Evolutionary conservation across 192 early-diverging fungal genomes (phyloP).

Genomic region (Rhizophagus prolifer): DNA sequence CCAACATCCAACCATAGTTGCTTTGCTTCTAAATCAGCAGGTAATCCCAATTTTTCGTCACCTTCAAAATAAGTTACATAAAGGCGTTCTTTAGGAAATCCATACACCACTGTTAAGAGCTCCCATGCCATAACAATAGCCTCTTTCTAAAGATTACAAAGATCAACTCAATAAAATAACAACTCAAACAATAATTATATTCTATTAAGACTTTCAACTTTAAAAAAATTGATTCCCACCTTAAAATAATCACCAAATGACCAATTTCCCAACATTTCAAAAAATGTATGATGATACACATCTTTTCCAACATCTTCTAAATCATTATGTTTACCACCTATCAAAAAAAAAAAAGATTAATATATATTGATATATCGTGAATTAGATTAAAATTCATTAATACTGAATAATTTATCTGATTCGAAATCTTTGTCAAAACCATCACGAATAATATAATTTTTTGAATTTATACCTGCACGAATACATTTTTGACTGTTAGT

Average conservation of each 20-base stretch:
- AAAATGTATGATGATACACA: slow-evolving; percentile 99
- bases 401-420: not conserved
- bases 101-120: slow-evolving; percentile 83
- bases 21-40: slow-evolving; percentile 87
- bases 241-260: slow-evolving; percentile 99
- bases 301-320: slow-evolving; percentile 98
- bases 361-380: not conserved
- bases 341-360: slow-evolving; percentile 6
- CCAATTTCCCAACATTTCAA: slow-evolving; percentile 99
- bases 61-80: slow-evolving; percentile 98
- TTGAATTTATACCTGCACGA: slow-evolving; percentile 77
- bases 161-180: not conserved
- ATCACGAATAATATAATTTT: not conserved
- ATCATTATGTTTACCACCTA: slow-evolving; percentile 98
- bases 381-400: not conserved
- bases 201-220: not conserved
- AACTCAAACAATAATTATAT: not conserved
- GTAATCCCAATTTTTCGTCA: slow-evolving; percentile 74
- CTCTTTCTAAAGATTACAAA: slow-evolving; percentile 59
- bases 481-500: slow-evolving; percentile 99
- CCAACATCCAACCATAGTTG: slow-evolving; percentile 90
- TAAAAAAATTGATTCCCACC: slow-evolving; percentile 36
- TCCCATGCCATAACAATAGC: slow-evolving; percentile 92
- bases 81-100: slow-evolving; percentile 80
- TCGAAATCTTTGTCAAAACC: not conserved